Conservation (phyloP, 805 yeast species). For the Saccharomycopsis sp. region DNA sequence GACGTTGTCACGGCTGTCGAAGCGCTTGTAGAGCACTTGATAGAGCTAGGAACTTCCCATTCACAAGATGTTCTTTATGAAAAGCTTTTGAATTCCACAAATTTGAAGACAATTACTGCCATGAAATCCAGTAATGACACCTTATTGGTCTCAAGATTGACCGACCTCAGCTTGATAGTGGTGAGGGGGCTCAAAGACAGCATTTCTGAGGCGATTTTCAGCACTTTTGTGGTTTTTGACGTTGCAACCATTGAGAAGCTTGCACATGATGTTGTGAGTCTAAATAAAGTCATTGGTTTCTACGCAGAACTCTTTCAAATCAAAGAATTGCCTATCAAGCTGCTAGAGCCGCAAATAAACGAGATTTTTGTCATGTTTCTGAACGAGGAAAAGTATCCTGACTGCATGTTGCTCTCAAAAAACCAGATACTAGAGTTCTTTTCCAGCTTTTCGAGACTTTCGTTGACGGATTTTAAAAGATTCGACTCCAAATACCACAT, state of each 20-base stretch:
- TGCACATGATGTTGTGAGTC: background rate
- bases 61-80: background rate
- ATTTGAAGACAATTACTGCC: background rate
- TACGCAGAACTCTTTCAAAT: background rate
- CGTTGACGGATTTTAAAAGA: background rate
- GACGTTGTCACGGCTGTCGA: slow-evolving; percentile 8
- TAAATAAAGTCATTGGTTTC: background rate
- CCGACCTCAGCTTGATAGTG: background rate
- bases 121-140: background rate
- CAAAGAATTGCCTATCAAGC: background rate
- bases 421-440: slow-evolving; percentile 5
- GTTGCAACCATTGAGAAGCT: background rate
- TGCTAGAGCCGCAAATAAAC: background rate
- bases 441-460: slow-evolving; percentile 4
- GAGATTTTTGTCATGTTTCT: background rate
- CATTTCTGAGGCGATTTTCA: background rate
- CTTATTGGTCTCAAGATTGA: background rate
- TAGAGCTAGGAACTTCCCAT: background rate
- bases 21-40: slow-evolving; percentile 7
- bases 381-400: background rate
- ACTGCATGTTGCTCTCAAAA: background rate
- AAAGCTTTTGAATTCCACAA: background rate
- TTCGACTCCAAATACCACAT: background rate
- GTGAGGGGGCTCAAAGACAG: background rate
- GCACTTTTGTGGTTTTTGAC: background rate